Percentiles rank a stretch among this genome's conserved stretches.
Evolutionary conservation across 1,284 basidiomycete genomes (phyloP).

Genomic region (Ganoderma multipileum): DNA sequence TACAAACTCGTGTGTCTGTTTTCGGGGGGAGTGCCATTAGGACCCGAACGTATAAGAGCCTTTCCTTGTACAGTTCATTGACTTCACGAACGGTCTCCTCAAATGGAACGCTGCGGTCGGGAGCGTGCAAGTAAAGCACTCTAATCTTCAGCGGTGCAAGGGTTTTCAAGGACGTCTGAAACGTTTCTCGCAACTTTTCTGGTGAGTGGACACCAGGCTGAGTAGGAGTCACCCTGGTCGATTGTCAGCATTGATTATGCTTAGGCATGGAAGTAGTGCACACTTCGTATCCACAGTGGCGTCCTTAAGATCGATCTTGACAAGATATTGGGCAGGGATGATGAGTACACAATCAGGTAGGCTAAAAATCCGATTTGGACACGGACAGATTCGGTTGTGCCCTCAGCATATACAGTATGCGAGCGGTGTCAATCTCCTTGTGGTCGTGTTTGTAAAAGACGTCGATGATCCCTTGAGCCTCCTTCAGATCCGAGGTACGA

Average conservation of each 20-base stretch:
- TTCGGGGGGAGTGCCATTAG: neutral
- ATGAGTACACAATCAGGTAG: neutral
- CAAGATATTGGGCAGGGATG: conserved; percentile 42
- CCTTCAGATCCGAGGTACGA: conserved; percentile 44
- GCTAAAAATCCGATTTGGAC: neutral
- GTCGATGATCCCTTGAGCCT: conserved; percentile 55
- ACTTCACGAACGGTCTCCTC: conserved; percentile 52
- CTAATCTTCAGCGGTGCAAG: conserved; percentile 48
- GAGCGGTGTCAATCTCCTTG: conserved; percentile 56
- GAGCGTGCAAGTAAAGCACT: conserved; percentile 55
- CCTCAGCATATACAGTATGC: conserved; percentile 55
- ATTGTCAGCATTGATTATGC: neutral
- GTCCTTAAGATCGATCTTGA: conserved; percentile 49
- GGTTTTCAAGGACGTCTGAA: conserved; percentile 46
- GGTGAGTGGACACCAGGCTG: conserved; percentile 49
- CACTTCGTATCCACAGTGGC: conserved; percentile 60
- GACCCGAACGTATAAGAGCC: conserved; percentile 48
- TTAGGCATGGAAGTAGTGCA: conserved; percentile 7
- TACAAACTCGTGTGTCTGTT: neutral
- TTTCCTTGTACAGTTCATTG: conserved; percentile 51
- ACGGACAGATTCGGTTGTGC: conserved; percentile 56
- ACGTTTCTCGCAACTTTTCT: conserved; percentile 43
- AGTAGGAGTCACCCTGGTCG: conserved; percentile 49
- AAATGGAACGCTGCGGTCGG: conserved; percentile 54
- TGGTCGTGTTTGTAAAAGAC: conserved; percentile 51